Conservation (phyloP, 768 basidiomycete genomes). For the Phanerodontia chrysosporium region DNA sequence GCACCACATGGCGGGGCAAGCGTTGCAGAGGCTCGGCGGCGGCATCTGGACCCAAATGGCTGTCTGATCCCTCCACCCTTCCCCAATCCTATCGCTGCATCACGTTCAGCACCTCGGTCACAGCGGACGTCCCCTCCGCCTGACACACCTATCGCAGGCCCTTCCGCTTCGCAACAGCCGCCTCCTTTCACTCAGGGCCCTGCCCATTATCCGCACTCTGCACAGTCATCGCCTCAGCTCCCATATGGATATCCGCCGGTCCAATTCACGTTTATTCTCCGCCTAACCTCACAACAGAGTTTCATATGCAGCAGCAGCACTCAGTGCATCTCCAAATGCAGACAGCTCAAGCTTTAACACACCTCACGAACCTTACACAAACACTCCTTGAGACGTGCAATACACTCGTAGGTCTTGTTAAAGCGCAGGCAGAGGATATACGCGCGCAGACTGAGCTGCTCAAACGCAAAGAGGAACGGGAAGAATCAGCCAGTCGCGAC, state of each 20-base stretch:
- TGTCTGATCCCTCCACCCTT: constrained; percentile 4
- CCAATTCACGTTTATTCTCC: neutral
- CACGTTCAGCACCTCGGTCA: neutral
- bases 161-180: neutral
- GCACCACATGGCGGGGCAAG: neutral
- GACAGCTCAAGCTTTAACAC: constrained; percentile 34
- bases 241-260: neutral
- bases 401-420: constrained; percentile 47
- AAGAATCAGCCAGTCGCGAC: constrained; percentile 48
- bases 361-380: constrained; percentile 48
- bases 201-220: neutral
- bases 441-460: constrained; percentile 69
- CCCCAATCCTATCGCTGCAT: neutral
- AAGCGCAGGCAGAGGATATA: constrained; percentile 63
- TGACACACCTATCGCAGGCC: neutral
- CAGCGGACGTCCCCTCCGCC: neutral
- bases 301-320: constrained; percentile 1
- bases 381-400: constrained; percentile 48
- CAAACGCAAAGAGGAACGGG: constrained; percentile 64
- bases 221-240: neutral
- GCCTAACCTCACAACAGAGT: neutral
- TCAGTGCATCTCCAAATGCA: constrained; percentile 5
- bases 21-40: constrained; percentile 3
- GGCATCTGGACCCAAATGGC: constrained; percentile 3
- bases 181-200: neutral